Evolutionary conservation across 2,329 filamentous ascomycete species (phyloP).

Genomic region (Trichoderma harzianum): DNA sequence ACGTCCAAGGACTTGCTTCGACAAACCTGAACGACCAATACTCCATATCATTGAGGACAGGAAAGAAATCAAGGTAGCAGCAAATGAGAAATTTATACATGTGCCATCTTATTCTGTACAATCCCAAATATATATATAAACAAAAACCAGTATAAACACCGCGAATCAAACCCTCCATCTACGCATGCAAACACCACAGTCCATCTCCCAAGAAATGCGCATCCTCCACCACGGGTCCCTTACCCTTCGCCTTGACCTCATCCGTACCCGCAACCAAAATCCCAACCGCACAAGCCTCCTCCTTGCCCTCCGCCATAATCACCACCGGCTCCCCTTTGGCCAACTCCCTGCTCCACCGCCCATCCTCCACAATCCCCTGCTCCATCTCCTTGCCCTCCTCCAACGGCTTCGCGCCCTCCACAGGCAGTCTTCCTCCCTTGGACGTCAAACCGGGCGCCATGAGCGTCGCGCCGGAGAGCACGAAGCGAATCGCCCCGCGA

Average conservation of each 20-base stretch:
- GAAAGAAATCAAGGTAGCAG: not conserved
- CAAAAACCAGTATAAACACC: not conserved
- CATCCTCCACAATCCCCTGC: constrained; percentile 45
- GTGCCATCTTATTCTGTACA: not conserved
- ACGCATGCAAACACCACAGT: constrained; percentile 69
- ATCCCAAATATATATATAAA: not conserved
- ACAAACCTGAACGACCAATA: not conserved
- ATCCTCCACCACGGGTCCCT: constrained; percentile 90
- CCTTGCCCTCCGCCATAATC: constrained; percentile 89
- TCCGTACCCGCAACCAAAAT: constrained; percentile 78
- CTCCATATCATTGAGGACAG: too few species aligned
- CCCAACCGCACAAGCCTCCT: constrained; percentile 84
- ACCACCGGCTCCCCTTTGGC: constrained; percentile 81
- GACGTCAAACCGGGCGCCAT: constrained; percentile 95
- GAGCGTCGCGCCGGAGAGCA: constrained; percentile 85
- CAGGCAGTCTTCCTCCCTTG: constrained; percentile 73
- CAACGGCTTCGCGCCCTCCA: constrained; percentile 37
- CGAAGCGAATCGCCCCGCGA: constrained; percentile 93
- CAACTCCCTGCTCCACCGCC: constrained; percentile 63
- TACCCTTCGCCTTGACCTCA: constrained; percentile 91
- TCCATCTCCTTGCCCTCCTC: constrained; percentile 43
- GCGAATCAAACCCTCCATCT: constrained; percentile 24
- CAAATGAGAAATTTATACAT: not conserved
- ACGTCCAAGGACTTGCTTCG: not conserved
- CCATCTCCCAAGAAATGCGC: constrained; percentile 94